These are phyloP conservation scores for Grosmannia penicillata DNA, from an alignment of 2,329 filamentous ascomycete genomes.

Conservation along the genomic window DNA sequence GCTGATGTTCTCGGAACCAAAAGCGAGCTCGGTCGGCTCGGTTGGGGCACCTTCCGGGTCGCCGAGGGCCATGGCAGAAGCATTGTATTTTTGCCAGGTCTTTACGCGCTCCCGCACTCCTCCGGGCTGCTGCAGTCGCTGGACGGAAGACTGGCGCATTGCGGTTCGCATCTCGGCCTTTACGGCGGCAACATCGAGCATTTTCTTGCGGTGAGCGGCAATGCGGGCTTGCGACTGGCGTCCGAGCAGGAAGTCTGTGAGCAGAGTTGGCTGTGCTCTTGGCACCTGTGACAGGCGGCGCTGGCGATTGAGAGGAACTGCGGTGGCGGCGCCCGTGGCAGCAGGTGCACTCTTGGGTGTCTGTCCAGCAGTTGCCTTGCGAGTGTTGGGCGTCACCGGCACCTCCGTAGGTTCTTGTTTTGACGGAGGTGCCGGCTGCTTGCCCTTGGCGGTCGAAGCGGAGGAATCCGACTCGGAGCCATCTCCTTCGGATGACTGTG, in stretches of 20 bases:
- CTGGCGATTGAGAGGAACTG: slow-evolving; percentile 2
- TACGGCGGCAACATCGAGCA: slow-evolving; percentile 36
- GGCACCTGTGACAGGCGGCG: slow-evolving; percentile 21
- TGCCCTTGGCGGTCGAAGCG: neutral
- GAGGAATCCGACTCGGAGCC: slow-evolving; percentile 5
- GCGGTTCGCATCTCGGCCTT: slow-evolving; percentile 38
- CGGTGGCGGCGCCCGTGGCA: slow-evolving; percentile 14
- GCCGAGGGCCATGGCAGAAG: slow-evolving; percentile 41
- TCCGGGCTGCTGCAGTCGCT: slow-evolving; percentile 44
- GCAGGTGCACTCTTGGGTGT: slow-evolving; percentile 29
- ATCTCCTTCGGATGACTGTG: slow-evolving; percentile 8
- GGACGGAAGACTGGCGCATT: slow-evolving; percentile 43
- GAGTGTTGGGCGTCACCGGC: slow-evolving; percentile 14
- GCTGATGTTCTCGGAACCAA: slow-evolving; percentile 42
- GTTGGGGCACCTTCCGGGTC: slow-evolving; percentile 37
- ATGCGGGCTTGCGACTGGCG: slow-evolving; percentile 40
- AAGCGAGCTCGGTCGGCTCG: slow-evolving; percentile 46
- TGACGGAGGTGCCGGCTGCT: slow-evolving; percentile 3
- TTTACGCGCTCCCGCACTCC: slow-evolving; percentile 68
- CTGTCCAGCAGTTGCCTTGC: slow-evolving; percentile 12
- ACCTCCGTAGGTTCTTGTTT: slow-evolving; percentile 11
- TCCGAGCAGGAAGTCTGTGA: slow-evolving; percentile 43
- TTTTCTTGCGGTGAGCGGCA: slow-evolving; percentile 38
- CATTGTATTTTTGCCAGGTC: slow-evolving; percentile 71
- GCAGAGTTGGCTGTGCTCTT: slow-evolving; percentile 32